Evolutionary conservation across 129 eudicot genomes (phyloP).

Genomic region (Artemisia tridentata): DNA sequence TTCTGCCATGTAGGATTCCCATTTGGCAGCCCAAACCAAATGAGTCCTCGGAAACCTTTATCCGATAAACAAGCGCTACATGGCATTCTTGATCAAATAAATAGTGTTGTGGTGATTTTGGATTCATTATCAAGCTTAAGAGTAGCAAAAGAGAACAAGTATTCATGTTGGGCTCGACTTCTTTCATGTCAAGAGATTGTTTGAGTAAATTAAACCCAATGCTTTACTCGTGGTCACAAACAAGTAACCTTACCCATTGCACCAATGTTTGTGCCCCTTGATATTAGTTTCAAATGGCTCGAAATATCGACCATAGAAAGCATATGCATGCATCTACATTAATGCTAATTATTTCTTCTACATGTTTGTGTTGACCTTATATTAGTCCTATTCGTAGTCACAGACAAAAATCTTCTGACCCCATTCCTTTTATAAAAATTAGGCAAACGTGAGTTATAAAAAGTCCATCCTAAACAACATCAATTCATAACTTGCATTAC

Average conservation of each 20-base stretch:
- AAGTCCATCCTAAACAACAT: background rate
- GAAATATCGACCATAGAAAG: slow-evolving; percentile 19
- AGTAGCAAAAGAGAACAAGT: slow-evolving; percentile 23
- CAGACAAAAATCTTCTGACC: background rate
- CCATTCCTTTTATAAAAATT: background rate
- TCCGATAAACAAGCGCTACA: slow-evolving; percentile 36
- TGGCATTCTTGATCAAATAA: slow-evolving; percentile 30
- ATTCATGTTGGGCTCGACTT: slow-evolving; percentile 22
- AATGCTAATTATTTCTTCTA: slow-evolving; percentile 8
- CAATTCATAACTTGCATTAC: background rate
- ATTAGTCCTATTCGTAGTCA: background rate
- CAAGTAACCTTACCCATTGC: background rate
- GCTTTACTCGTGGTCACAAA: no score
- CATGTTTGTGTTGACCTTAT: slow-evolving; percentile 19
- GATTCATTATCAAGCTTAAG: background rate
- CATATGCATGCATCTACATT: slow-evolving; percentile 33
- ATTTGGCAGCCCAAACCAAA: slow-evolving; percentile 39
- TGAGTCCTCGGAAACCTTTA: slow-evolving; percentile 28
- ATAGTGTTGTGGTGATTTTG: background rate
- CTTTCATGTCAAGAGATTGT: background rate
- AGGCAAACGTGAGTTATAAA: background rate
- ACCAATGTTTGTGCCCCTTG: slow-evolving; percentile 12
- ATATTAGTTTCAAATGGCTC: slow-evolving; percentile 26
- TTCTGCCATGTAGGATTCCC: slow-evolving; percentile 43
- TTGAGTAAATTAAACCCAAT: no score